Base-by-base conservation (phyloP, 306 rosid genomes). In the Alnus glutinosa region DNA sequence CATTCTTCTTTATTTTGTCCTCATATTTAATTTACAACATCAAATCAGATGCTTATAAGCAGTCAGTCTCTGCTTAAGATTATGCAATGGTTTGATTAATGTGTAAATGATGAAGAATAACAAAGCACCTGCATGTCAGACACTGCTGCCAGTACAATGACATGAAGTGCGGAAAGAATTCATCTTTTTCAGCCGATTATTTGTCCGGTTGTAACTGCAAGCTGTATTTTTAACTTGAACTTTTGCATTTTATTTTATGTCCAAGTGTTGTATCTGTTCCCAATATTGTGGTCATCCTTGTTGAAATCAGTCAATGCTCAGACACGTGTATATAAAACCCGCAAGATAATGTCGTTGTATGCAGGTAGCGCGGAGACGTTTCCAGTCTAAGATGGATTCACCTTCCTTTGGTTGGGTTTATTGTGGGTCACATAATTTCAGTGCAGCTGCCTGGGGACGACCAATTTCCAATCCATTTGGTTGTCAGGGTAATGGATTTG, bases 381-480 rank as follows among this genome's bases (percentile, higher is more conserved):
- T 92, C 83, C 87, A 82, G 88, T 88, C 96, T 28, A 61, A 62
- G 78, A 62, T 47, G 63, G 89, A 58, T 64, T 81, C 79, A 71
- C 82, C 86, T 85, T 85, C 91, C 3, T 71, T 62, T 75, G 97
- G 97, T 76, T 92, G 97, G 97, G 88, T 90, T 57, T 92, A 90
- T 67, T 90, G 92, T 71, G 97, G 97, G 49, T 92, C 97, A 34
- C 96, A 92, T 79, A 90, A 92, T 86, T 92, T 92, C 78, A 90
- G 96, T 80, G 96, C 96, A 70, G 96, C 97, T 79, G 94, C 97
- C 49, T 92, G 96, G 96, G 97, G 97, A 61, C 84, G 92, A 32
- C 82, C 86, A 74, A 86, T 92, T 81, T 73, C 83, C 19, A 81
- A 77, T 81, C 86, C 89, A 18, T 83, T 58, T 84, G 70, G 81